phyloP scores from a whole-genome alignment of 1,284 basidiomycete genomes.

The Microbotryum silenes-acaulis region DNA sequence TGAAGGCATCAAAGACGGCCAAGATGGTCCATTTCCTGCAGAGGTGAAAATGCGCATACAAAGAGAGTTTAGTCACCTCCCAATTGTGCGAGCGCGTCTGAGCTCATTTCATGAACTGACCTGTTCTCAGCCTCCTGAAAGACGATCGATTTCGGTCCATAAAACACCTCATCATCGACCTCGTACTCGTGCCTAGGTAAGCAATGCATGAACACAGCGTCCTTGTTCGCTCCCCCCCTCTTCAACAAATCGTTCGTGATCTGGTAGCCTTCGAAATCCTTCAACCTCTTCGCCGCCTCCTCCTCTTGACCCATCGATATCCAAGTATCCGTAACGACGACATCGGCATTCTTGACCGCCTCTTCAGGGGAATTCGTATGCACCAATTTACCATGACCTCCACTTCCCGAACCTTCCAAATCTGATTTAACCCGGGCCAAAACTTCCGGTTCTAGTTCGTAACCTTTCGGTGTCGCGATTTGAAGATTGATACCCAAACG shows the following conservation, averaged over 20 bases:
- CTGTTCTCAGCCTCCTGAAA: slow-evolving; percentile 45
- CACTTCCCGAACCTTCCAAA: slow-evolving; percentile 35
- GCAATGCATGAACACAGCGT: slow-evolving; percentile 83
- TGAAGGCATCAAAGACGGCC: slow-evolving; percentile 59
- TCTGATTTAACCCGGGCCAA: slow-evolving; percentile 59
- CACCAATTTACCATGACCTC: slow-evolving; percentile 49
- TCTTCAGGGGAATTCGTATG: slow-evolving; percentile 74
- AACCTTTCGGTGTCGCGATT: slow-evolving; percentile 70
- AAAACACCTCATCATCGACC: slow-evolving; percentile 81
- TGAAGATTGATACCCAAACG: slow-evolving; percentile 80
- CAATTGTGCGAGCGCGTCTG: slow-evolving; percentile 60
- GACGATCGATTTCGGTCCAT: slow-evolving; percentile 44
- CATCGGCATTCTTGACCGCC: slow-evolving; percentile 80
- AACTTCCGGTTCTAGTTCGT: slow-evolving; percentile 69
- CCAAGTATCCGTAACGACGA: slow-evolving; percentile 95
- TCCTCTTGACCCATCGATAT: slow-evolving; percentile 98
- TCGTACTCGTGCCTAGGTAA: slow-evolving; percentile 86
- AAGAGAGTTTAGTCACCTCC: too few species aligned
- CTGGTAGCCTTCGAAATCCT: slow-evolving; percentile 87
- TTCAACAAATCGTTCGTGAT: slow-evolving; percentile 62
- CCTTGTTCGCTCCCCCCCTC: slow-evolving; percentile 40
- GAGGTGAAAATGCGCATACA: slow-evolving; percentile 35
- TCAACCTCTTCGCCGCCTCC: slow-evolving; percentile 78
- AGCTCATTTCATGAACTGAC: slow-evolving; percentile 40
- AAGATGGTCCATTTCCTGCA: slow-evolving; percentile 89